Evolutionary conservation across 441 rosid species (phyloP).

Genomic region (Bruguiera hainesii): DNA sequence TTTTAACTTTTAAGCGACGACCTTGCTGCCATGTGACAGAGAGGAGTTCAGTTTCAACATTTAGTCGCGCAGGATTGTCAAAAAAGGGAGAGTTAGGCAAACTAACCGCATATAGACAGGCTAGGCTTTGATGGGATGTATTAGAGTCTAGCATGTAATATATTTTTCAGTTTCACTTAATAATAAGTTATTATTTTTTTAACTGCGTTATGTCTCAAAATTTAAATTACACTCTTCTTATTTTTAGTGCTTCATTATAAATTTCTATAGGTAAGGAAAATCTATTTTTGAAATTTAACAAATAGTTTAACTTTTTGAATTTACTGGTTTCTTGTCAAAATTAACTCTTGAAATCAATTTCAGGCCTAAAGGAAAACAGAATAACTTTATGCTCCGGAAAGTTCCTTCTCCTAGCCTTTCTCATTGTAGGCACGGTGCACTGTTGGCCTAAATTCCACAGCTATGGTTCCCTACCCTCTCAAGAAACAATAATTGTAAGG

Average conservation of each 20-base stretch:
- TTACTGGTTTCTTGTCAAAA: too few relatives aligned
- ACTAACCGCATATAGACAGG: neutral
- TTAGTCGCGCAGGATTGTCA: slow-evolving; percentile 21
- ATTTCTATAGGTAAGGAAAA: too few relatives aligned
- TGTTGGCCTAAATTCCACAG: neutral
- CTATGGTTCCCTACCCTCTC: neutral
- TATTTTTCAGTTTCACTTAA: too few relatives aligned
- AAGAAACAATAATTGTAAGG: neutral
- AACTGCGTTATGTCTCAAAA: too few relatives aligned
- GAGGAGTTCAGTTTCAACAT: slow-evolving; percentile 5
- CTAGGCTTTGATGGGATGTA: too few relatives aligned
- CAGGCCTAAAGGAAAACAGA: neutral
- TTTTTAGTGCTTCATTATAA: too few relatives aligned
- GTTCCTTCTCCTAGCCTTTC: neutral
- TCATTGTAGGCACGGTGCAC: neutral
- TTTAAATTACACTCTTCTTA: too few relatives aligned
- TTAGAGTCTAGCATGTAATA: too few relatives aligned
- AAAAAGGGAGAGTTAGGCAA: slow-evolving; percentile 5
- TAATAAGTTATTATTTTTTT: too few relatives aligned
- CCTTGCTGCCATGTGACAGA: slow-evolving; percentile 13
- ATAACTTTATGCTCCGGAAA: neutral
- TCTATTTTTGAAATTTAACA: too few relatives aligned
- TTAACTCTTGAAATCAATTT: too few relatives aligned
- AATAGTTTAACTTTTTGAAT: too few relatives aligned
- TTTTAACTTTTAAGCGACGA: neutral